Evolutionary conservation across 1,139 yeast genomes (phyloP), one percentile per base, ranked within the genome.

Genomic region (Pichia sorboxylosa): DNA sequence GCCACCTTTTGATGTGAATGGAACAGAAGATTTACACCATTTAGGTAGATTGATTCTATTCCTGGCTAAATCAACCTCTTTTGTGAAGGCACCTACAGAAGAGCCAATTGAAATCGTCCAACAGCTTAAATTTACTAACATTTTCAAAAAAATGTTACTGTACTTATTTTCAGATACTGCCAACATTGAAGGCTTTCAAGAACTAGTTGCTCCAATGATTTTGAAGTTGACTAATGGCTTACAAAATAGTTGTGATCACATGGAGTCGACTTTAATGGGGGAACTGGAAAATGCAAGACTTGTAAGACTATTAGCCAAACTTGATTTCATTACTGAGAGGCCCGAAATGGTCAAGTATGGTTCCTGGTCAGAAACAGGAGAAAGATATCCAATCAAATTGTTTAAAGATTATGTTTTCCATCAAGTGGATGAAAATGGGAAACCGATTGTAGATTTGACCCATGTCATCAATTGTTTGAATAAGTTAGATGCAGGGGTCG

Each of bases 401-500:
- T 90, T 90, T 56, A 68, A 81, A 38, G 94, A 87, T 53, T 83
- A 73, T 50, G 77, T 87, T 4, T 90, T 87, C 58, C 92, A 82
- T 49, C 94, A 82, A 49, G 69, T 66, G 29, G 85, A 84, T 51
- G 92, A 79, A 34, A 57, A 58, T 23, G 94, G 94, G 13, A 69
- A 69, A 46, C 85, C 94, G 2, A 71, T 77, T 3, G 61, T 84
- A 36, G 96, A 92, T 55, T 62, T 90, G 45, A 77, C 87, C 2
- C 84, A 85, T 52, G 92, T 87, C 4, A 61, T 92, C 42, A 63
- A 72, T 32, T 72, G 79, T 44, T 61, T 90, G 47, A 90, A 90
- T 58, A 90, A 90, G 55, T 62, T 90, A 39, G 99, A 92, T 53
- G 93, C 92, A 11, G 98, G 97, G 1, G 69, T 80, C 29, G 90